Percentiles rank a stretch among this genome's conserved stretches.
Evolutionary conservation across 495 filamentous ascomycete species (phyloP).

Genomic region (Wilcoxina mikolae): DNA sequence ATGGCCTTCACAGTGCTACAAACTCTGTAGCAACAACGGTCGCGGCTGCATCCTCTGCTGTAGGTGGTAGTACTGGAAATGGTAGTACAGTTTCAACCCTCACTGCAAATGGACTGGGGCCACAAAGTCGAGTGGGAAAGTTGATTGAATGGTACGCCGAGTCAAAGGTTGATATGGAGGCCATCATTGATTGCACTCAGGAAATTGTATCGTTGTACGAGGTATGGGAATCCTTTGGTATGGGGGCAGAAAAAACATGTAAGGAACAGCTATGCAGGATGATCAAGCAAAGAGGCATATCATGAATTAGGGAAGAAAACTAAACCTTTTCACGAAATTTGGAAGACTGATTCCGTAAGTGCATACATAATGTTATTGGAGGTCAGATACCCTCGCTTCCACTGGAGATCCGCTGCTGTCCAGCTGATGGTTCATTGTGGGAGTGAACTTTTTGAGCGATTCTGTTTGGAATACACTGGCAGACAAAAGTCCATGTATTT

Average conservation of each 20-base stretch:
- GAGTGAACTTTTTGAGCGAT: too few relatives aligned
- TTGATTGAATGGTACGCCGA: constrained; percentile 79
- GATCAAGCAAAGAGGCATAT: constrained; percentile 63
- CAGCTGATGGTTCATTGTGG: too few relatives aligned
- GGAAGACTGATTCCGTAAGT: too few relatives aligned
- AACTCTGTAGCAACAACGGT: constrained; percentile 32
- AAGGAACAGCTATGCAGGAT: constrained; percentile 67
- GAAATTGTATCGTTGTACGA: constrained; percentile 94
- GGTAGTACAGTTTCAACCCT: background rate
- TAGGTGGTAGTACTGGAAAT: constrained; percentile 25
- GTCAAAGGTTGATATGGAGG: constrained; percentile 81
- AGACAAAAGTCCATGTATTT: too few relatives aligned
- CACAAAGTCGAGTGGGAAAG: constrained; percentile 51
- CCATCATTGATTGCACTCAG: constrained; percentile 82
- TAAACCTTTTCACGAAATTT: too few relatives aligned
- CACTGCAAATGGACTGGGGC: constrained; percentile 21
- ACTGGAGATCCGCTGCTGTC: too few relatives aligned
- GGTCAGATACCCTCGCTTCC: too few relatives aligned
- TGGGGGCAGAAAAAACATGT: constrained; percentile 55
- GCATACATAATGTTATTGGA: too few relatives aligned
- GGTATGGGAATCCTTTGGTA: constrained; percentile 62
- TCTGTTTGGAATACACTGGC: too few relatives aligned
- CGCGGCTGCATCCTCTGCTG: constrained; percentile 32
- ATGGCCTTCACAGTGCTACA: constrained; percentile 22
- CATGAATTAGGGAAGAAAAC: too few relatives aligned